Percentiles rank a stretch among this genome's conserved stretches.
These are phyloP conservation scores for Mortierella hygrophila DNA, from an alignment of 192 early-diverging fungal species.

Conservation along the genomic window DNA sequence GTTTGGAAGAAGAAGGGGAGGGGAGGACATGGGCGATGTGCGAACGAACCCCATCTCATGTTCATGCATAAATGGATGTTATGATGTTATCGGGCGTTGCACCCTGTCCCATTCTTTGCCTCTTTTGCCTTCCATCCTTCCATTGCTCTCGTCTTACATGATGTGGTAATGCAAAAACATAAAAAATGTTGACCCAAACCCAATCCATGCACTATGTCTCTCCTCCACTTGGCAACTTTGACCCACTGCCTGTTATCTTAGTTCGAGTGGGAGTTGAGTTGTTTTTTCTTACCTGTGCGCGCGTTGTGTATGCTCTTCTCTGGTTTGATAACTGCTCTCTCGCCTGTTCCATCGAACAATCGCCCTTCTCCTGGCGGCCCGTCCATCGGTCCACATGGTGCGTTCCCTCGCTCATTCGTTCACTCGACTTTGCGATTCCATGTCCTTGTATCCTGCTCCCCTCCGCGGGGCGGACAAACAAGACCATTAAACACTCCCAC, in stretches of 20 bases:
- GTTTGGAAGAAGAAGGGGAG: not conserved
- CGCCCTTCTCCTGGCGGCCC: not conserved
- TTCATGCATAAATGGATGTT: not conserved
- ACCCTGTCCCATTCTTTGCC: not conserved
- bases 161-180: constrained; percentile 1
- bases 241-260: not conserved
- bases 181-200: not conserved
- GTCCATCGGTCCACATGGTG: not conserved
- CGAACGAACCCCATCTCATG: no score
- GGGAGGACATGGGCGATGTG: not conserved
- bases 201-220: not conserved
- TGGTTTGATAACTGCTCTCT: not conserved
- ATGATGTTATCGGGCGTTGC: not conserved
- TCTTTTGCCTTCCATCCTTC: not conserved
- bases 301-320: not conserved
- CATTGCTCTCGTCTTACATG: not conserved
- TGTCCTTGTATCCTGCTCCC: not conserved
- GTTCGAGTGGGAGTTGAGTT: not conserved
- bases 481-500: not conserved
- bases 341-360: not conserved
- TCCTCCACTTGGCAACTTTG: not conserved
- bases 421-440: not conserved
- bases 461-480: not conserved
- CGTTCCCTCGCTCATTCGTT: not conserved
- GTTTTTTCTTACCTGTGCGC: not conserved